These are phyloP conservation scores for Pythium aquatile DNA, from an alignment of 352 stramenopile genomes.

Conservation along the genomic window DNA sequence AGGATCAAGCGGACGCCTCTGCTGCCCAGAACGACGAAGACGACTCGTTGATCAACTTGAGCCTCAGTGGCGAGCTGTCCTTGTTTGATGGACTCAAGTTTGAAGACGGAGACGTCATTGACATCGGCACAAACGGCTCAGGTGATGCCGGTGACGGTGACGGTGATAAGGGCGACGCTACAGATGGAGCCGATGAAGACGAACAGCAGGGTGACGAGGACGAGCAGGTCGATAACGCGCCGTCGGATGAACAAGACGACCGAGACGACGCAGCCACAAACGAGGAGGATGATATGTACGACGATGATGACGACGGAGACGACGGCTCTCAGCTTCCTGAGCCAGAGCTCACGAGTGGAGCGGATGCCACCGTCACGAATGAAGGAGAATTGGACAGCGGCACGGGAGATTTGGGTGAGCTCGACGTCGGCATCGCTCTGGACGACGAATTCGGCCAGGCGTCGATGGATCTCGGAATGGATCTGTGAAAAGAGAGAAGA, in stretches of 20 bases:
- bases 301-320: constrained; percentile 34
- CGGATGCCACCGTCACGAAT: background rate
- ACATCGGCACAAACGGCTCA: constrained; percentile 50
- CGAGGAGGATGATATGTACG: constrained; percentile 55
- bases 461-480: constrained; percentile 26
- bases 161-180: constrained; percentile 36
- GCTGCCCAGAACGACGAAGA: constrained; percentile 39
- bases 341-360: constrained; percentile 9
- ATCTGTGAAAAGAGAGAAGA: constrained; percentile 17
- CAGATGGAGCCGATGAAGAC: constrained; percentile 28
- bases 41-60: constrained; percentile 68
- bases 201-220: constrained; percentile 27
- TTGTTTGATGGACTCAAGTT: constrained; percentile 89
- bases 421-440: constrained; percentile 13
- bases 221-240: constrained; percentile 2
- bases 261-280: constrained; percentile 19
- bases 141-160: constrained; percentile 31
- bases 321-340: constrained; percentile 11
- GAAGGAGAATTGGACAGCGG: constrained; percentile 6
- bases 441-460: constrained; percentile 20
- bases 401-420: constrained; percentile 9
- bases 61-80: constrained; percentile 73
- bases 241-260: constrained; percentile 29
- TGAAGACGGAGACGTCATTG: constrained; percentile 80
- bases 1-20: constrained; percentile 6